phyloP scores from a whole-genome alignment of 225 moss, liverwort and hornwort genomes.

The Bryum argenteum region DNA sequence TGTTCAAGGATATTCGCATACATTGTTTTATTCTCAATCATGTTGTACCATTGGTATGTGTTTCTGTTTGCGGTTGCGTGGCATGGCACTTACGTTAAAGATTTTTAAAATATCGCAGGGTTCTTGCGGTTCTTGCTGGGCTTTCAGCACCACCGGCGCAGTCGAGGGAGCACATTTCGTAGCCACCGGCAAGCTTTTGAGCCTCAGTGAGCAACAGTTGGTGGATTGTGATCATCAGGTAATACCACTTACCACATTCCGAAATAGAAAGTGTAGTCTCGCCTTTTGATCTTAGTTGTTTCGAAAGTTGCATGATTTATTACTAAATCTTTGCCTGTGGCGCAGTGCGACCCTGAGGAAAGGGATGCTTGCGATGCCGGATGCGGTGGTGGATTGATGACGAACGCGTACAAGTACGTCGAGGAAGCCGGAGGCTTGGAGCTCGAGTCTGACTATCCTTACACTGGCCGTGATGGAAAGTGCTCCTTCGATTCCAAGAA shows the following conservation, averaged over 20 bases:
- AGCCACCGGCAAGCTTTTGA: constrained; percentile 82
- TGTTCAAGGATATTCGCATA: no score
- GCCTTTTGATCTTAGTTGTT: no score
- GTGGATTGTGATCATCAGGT: constrained; percentile 98
- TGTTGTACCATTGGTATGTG: background rate
- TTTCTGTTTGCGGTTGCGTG: background rate
- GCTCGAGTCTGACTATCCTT: constrained; percentile 72
- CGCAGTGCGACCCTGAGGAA: constrained; percentile 68
- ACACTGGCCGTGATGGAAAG: constrained; percentile 68
- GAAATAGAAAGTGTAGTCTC: no score
- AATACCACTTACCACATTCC: no score
- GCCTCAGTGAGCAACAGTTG: constrained; percentile 93
- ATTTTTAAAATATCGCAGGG: constrained; percentile 49
- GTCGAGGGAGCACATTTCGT: constrained; percentile 84
- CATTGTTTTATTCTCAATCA: no score
- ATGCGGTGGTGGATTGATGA: constrained; percentile 80
- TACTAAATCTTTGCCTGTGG: background rate
- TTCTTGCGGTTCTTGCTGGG: constrained; percentile 94
- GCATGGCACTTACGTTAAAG: background rate
- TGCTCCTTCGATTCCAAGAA: constrained; percentile 56
- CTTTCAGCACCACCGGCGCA: constrained; percentile 91
- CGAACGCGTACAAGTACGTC: constrained; percentile 75
- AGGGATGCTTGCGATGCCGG: constrained; percentile 66
- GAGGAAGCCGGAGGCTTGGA: constrained; percentile 76
- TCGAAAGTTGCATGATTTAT: no score